Conservation (phyloP, 1,139 yeast species). For the Candida albicans region DNA sequence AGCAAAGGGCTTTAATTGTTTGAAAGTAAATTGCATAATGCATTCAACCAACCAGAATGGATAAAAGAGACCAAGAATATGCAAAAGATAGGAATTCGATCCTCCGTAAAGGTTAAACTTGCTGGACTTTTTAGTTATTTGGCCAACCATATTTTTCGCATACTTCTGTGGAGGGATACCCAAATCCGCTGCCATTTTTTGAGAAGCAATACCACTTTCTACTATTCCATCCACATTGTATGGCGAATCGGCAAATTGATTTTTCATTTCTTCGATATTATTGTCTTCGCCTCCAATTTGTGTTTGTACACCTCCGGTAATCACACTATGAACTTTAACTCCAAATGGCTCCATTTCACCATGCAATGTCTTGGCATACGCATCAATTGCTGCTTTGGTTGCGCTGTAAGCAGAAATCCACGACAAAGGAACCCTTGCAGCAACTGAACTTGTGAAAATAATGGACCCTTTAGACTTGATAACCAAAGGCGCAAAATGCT, state of each 20-base stretch:
- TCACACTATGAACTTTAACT: conserved; percentile 36
- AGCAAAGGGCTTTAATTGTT: conserved; percentile 26
- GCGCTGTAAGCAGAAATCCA: conserved; percentile 37
- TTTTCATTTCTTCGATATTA: conserved; percentile 1
- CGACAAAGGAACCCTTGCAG: conserved; percentile 36
- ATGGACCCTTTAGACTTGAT: conserved; percentile 37
- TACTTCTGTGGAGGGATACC: conserved; percentile 25
- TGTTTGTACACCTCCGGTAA: conserved; percentile 27
- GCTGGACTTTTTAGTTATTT: conserved; percentile 20
- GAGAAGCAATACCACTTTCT: conserved; percentile 24
- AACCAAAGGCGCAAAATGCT: conserved; percentile 29
- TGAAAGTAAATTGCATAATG: conserved; percentile 26
- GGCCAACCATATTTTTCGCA: conserved; percentile 29
- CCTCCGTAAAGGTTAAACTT: conserved; percentile 37
- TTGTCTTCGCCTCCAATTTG: conserved; percentile 23
- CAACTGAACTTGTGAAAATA: conserved; percentile 38
- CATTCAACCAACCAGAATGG: conserved; percentile 34
- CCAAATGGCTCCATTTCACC: conserved; percentile 55
- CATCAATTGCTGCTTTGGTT: conserved; percentile 68
- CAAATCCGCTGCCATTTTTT: conserved; percentile 28
- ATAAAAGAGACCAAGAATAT: conserved; percentile 20
- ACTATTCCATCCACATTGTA: conserved; percentile 32
- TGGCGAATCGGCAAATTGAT: conserved; percentile 15
- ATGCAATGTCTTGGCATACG: conserved; percentile 62
- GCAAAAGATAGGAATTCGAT: conserved; percentile 21